Evolutionary conservation across 2,329 filamentous ascomycete species (phyloP).

Genomic region (Endothia cerciana): DNA sequence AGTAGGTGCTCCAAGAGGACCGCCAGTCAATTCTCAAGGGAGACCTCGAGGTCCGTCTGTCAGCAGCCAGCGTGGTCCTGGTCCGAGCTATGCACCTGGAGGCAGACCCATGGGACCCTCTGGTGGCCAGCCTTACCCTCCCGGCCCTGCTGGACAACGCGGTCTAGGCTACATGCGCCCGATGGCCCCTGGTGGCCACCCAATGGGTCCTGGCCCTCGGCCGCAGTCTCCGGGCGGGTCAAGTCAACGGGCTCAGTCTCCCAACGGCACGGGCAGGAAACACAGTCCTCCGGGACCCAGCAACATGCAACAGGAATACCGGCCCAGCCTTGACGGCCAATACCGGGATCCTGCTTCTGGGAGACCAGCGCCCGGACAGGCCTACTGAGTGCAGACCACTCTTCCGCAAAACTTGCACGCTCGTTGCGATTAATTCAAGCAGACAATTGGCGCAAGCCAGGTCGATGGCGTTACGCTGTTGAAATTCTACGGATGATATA

Average conservation of each 20-base stretch:
- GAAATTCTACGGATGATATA: slow-evolving; percentile 14
- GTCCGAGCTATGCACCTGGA: slow-evolving; percentile 39
- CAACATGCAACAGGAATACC: slow-evolving; percentile 47
- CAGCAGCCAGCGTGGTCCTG: slow-evolving; percentile 46
- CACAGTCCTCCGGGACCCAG: slow-evolving; percentile 50
- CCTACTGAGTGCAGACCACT: slow-evolving; percentile 41
- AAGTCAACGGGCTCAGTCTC: slow-evolving; percentile 41
- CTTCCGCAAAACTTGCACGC: neutral
- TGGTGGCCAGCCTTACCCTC: slow-evolving; percentile 37
- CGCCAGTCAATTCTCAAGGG: slow-evolving; percentile 53
- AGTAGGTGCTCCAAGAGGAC: slow-evolving; percentile 53
- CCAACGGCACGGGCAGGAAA: slow-evolving; percentile 45
- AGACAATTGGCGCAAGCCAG: neutral
- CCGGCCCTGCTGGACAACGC: slow-evolving; percentile 41
- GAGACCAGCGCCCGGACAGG: slow-evolving; percentile 40
- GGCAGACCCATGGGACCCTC: slow-evolving; percentile 47
- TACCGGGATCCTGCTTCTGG: neutral
- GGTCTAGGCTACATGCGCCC: slow-evolving; percentile 33
- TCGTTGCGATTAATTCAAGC: neutral
- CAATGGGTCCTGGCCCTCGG: slow-evolving; percentile 38
- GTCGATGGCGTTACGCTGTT: slow-evolving; percentile 12
- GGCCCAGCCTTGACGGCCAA: slow-evolving; percentile 17
- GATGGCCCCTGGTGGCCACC: slow-evolving; percentile 36
- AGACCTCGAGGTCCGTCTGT: slow-evolving; percentile 40
- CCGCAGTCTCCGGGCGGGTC: slow-evolving; percentile 48